Evolutionary conservation across 2,329 filamentous ascomycete genomes (phyloP), one percentile per base, ranked within the genome.

Genomic region (Diplodia mutila): DNA sequence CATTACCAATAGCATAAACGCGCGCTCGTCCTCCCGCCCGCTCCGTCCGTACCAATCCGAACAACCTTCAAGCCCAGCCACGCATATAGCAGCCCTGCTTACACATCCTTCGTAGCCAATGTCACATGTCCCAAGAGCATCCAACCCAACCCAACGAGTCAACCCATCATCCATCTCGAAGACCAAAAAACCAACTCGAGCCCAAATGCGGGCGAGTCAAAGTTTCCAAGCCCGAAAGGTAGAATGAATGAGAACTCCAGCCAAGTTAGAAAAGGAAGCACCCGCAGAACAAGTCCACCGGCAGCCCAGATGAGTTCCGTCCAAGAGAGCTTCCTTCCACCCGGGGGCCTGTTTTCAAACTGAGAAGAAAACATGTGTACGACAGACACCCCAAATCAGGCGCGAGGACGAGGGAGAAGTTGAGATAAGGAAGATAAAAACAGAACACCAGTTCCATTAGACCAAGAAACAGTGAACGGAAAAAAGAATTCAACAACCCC

Each of bases 191-290:
- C 67, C 65, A 69, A 69, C 65, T 64, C 67, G 49, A 66, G 32
- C 61, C 25, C 37, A 39, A 32, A 61, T n/a, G n/a, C n/a, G n/a
- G 32, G 63, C 27, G 71, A 73, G 71, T 73, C 72, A 65, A 73
- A 71, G 71, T 68, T 52, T 69, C 48, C 42, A 46, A 65, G 48
- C 61, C 64, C 64, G 65, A 25, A 25, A 59, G 34, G 29, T 9
- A 46, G 55, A 18, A 65, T 18, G 25, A 23, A 61, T 18, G 23
- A 52, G 61, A 55, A 54, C 53, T 55, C 61, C 29, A 65, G n/a
- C 39, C 27, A 25, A 37, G 39, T 37, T 16, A 53, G 14, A 66
- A 23, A 27, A 39, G n/a, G 5, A 25, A 21, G 25, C 9, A 29
- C 32, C 11, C 3, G 32, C 6, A 14, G 12, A 48, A 51, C 21